Evolutionary conservation across 73 alveolate species (phyloP).

Genomic region (Tetrahymena borealis): DNA sequence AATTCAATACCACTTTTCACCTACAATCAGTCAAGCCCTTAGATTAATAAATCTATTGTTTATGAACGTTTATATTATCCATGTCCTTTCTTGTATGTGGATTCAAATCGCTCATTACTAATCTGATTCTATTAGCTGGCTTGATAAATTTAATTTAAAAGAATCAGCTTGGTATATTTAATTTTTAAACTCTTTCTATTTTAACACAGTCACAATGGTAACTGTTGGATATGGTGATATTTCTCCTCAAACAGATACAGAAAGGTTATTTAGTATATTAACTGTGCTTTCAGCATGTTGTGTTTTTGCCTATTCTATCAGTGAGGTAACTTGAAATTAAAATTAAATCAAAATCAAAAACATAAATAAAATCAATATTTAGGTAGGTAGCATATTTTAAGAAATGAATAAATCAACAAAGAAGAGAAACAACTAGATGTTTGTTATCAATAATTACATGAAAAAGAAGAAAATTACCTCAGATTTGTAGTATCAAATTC

Average conservation of each 20-base stretch:
- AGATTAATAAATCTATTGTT: neutral
- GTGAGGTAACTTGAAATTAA: neutral
- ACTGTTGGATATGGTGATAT: slow-evolving; percentile 55
- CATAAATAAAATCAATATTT: too few species aligned
- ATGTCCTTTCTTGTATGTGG: neutral
- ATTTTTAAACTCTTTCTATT: slow-evolving; percentile 22
- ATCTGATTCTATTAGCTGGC: neutral
- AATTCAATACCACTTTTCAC: neutral
- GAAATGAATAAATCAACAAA: neutral
- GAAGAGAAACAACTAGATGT: neutral
- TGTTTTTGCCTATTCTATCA: slow-evolving; percentile 25
- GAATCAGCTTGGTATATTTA: neutral
- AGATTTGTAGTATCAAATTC: neutral
- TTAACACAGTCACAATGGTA: slow-evolving; percentile 34
- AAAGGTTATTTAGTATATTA: neutral
- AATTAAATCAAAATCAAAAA: too few species aligned
- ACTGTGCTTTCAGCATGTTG: slow-evolving; percentile 15
- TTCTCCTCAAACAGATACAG: slow-evolving; percentile 8
- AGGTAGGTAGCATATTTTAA: slow-evolving; percentile 11
- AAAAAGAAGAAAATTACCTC: neutral
- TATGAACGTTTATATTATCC: neutral
- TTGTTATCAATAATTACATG: slow-evolving; percentile 4
- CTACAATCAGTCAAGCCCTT: neutral
- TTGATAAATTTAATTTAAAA: neutral
- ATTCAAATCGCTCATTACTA: neutral